phyloP scores from a whole-genome alignment of 805 yeast species.

The Tetrapisispora taiwanensis region DNA sequence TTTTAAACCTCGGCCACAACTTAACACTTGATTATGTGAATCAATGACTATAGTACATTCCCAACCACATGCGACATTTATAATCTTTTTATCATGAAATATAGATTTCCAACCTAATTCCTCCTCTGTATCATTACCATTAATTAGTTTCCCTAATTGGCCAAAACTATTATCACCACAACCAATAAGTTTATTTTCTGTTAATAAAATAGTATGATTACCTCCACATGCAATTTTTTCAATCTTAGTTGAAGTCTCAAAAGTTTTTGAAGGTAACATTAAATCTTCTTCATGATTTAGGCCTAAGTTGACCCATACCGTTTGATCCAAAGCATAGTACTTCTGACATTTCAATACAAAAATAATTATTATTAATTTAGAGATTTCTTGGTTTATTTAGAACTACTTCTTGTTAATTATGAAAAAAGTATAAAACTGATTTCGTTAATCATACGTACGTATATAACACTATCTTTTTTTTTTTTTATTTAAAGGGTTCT shows the following conservation, averaged over 20 bases:
- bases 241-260: constrained; percentile 21
- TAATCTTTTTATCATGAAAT: constrained; percentile 27
- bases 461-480: too few relatives aligned
- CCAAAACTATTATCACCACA: constrained; percentile 51
- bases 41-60: constrained; percentile 51
- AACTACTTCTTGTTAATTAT: too few relatives aligned
- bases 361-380: too few relatives aligned
- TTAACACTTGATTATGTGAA: constrained; percentile 32
- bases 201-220: constrained; percentile 63
- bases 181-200: constrained; percentile 37
- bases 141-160: constrained; percentile 30
- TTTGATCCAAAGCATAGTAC: constrained; percentile 69
- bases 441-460: too few relatives aligned
- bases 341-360: neutral
- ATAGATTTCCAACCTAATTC: constrained; percentile 4
- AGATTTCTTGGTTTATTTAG: too few relatives aligned
- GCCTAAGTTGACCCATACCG: constrained; percentile 69
- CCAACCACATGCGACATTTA: constrained; percentile 66
- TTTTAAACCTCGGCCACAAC: constrained; percentile 53
- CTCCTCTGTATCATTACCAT: constrained; percentile 28
- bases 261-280: constrained; percentile 20
- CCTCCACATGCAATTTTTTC: constrained; percentile 65
- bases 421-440: too few relatives aligned
- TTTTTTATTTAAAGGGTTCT: too few relatives aligned
- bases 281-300: constrained; percentile 42